Evolutionary conservation across 148 eudicot genomes (phyloP), one percentile per base, ranked within the genome.

Genomic region (Dysphania ambrosioides): DNA sequence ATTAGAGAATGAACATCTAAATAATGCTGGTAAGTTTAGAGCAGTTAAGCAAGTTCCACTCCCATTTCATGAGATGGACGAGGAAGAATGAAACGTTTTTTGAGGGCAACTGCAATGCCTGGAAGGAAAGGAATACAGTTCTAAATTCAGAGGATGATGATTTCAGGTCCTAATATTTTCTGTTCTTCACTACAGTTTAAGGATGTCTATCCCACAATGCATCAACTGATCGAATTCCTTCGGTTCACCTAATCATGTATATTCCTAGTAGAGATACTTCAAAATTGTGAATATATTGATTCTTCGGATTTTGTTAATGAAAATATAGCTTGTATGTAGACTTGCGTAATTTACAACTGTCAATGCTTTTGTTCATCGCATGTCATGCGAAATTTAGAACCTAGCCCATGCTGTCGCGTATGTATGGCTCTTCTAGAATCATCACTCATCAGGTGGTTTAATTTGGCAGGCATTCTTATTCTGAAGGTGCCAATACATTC

Each of bases 1-100:
- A 79, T 86, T 95, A 86, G 98, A 95, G 88, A 92, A 95, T 77
- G 98, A 95, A 88, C 98, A 95, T 85, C 91, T 95, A 35, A 95
- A 92, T 72, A 95, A 95, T 85, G 93, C 96, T 9, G 98, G 98
- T 62, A 90, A 92, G 83, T 95, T 90, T 79, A 92, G 97, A 83
- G 97, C 96, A 47, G 98, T 95, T 12, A 90, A 89, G 79, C 84
- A 84, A 74, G 97, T 92, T 55, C 98, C 98, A 71, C 97, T 95
- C 59, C 98, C 97, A 35, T 95, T 95, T 76, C 93, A 87, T 78
- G 97, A 95, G 81, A 85, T 90, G 72, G 97, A 89, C 75, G 98
- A 95, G 30, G 84, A 92, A 72, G 93, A 92, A 73, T 95, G 84
- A 87, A 27, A 68, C 63, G 64, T 56, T n/a, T 69, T 62, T 73